These are phyloP conservation scores for Heterobasidion annosum DNA, from an alignment of 1,284 basidiomycete species.

Conservation along the genomic window DNA sequence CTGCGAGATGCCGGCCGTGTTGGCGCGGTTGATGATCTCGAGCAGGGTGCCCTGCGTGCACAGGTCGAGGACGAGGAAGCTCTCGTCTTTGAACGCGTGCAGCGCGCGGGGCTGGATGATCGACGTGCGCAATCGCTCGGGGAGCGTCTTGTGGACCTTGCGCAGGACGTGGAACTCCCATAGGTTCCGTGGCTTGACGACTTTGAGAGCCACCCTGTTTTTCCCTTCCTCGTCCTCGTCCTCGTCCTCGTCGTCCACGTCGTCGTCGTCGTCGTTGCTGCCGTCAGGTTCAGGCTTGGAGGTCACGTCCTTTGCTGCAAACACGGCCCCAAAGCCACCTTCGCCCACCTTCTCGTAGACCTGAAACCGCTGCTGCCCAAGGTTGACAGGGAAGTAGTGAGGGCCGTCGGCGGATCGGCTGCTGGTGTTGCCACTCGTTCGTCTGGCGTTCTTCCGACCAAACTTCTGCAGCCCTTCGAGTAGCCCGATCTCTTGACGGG, in stretches of 20 bases:
- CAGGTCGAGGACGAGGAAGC: constrained; percentile 83
- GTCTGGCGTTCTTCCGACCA: constrained; percentile 40
- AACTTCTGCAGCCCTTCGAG: constrained; percentile 66
- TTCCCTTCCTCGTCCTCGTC: constrained; percentile 53
- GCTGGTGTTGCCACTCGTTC: constrained; percentile 36
- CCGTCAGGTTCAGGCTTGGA: constrained; percentile 11
- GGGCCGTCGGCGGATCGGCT: constrained; percentile 30
- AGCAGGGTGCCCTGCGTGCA: constrained; percentile 91
- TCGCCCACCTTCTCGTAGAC: constrained; percentile 89
- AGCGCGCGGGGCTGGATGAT: constrained; percentile 70
- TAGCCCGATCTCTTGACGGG: constrained; percentile 41
- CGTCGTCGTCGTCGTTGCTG: constrained; percentile 29
- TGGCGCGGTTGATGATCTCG: constrained; percentile 86
- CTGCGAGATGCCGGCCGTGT: constrained; percentile 57
- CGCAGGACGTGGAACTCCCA: constrained; percentile 94
- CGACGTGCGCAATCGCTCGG: constrained; percentile 45
- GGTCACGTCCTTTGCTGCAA: constrained; percentile 67
- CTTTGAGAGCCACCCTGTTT: constrained; percentile 81
- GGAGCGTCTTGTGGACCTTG: constrained; percentile 63
- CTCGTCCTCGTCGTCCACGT: constrained; percentile 45
- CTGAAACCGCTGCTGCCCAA: constrained; percentile 57
- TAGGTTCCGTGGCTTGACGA: constrained; percentile 80
- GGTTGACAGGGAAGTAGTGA: constrained; percentile 33
- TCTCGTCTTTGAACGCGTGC: constrained; percentile 84
- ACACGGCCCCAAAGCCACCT: constrained; percentile 94